phyloP scores from a whole-genome alignment of 2,329 filamentous ascomycete genomes.

The Microthyrium microscopicum region DNA sequence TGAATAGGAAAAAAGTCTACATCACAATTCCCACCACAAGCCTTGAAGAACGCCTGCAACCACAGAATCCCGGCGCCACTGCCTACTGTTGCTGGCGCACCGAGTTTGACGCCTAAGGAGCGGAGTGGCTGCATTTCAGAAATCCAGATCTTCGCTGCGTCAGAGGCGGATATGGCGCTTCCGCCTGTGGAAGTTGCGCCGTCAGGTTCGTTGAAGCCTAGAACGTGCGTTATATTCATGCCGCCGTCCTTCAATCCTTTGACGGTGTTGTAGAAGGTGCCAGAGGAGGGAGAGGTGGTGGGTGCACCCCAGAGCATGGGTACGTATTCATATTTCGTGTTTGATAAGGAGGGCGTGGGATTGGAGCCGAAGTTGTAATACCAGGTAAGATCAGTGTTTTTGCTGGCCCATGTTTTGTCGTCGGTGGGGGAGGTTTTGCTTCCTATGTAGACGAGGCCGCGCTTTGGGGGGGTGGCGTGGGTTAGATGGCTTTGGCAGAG shows the following conservation, averaged over 20 bases:
- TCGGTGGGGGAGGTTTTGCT: slow-evolving; percentile 39
- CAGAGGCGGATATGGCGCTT: slow-evolving; percentile 39
- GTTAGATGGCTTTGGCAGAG: background rate
- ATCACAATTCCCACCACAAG: slow-evolving; percentile 32
- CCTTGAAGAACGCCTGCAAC: slow-evolving; percentile 48
- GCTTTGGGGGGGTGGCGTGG: slow-evolving; percentile 35
- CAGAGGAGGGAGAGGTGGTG: slow-evolving; percentile 24
- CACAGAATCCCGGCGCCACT: slow-evolving; percentile 43
- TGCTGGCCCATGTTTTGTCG: slow-evolving; percentile 45
- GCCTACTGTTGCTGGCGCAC: slow-evolving; percentile 55
- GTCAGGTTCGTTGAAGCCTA: slow-evolving; percentile 73
- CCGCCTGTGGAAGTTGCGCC: slow-evolving; percentile 39
- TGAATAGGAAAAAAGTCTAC: slow-evolving; percentile 35
- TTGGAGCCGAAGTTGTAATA: slow-evolving; percentile 62
- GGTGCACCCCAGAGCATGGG: slow-evolving; percentile 63
- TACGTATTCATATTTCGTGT: slow-evolving; percentile 47
- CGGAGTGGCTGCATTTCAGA: slow-evolving; percentile 53
- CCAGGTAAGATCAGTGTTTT: slow-evolving; percentile 49
- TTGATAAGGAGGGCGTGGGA: slow-evolving; percentile 37
- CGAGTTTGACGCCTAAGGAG: slow-evolving; percentile 45
- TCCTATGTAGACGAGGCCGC: slow-evolving; percentile 55
- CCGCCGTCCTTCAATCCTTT: slow-evolving; percentile 33
- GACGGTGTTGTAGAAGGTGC: slow-evolving; percentile 45
- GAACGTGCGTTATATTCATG: slow-evolving; percentile 47
- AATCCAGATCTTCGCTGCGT: slow-evolving; percentile 54